phyloP scores from a whole-genome alignment of 805 yeast genomes.

The Monosporozyma aquatica region DNA sequence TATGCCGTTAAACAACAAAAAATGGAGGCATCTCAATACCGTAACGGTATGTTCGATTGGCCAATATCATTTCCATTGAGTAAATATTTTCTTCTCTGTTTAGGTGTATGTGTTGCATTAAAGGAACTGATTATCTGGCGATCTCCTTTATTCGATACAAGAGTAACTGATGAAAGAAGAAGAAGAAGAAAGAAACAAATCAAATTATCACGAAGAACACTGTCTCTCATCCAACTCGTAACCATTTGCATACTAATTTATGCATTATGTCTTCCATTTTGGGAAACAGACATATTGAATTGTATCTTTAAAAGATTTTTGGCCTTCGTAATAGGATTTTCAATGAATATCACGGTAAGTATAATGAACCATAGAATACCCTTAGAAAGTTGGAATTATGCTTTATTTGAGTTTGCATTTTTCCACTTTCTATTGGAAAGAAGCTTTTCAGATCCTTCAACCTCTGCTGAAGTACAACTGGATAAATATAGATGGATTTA shows the following conservation, averaged over 20 bases:
- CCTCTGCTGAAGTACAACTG: not conserved
- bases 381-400: slow-evolving; percentile 23
- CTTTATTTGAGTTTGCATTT: slow-evolving; percentile 25
- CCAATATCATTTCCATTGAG: slow-evolving; percentile 39
- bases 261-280: not conserved
- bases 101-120: slow-evolving; percentile 48
- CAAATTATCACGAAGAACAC: not conserved
- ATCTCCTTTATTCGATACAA: slow-evolving; percentile 2
- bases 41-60: slow-evolving; percentile 1
- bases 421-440: slow-evolving; percentile 13
- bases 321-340: slow-evolving; percentile 28
- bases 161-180: not conserved
- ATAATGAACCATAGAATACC: slow-evolving; percentile 35
- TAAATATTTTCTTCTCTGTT: slow-evolving; percentile 44
- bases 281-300: not conserved
- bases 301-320: not conserved
- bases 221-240: not conserved
- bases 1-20: slow-evolving; percentile 9
- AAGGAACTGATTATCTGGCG: slow-evolving; percentile 46
- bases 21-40: not conserved
- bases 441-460: not conserved
- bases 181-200: not conserved
- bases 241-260: not conserved
- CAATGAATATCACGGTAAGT: slow-evolving; percentile 44
- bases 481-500: not conserved